phyloP scores from a whole-genome alignment of 225 moss, liverwort and hornwort genomes.

The Climacium dendroides region DNA sequence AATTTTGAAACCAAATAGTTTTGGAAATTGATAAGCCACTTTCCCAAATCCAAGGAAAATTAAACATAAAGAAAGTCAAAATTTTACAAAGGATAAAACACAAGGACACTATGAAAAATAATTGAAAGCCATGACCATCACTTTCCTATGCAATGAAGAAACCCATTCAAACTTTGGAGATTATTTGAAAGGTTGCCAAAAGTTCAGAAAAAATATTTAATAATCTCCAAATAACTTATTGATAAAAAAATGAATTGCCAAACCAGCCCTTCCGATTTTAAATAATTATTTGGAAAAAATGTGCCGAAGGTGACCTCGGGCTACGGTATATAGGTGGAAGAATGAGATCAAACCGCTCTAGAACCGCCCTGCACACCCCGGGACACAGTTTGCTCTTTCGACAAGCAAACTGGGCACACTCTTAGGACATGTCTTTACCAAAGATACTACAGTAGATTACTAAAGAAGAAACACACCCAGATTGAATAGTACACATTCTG shows the following conservation, averaged over 20 bases:
- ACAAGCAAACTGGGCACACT: neutral
- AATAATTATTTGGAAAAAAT: neutral
- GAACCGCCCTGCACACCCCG: neutral
- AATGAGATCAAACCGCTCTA: neutral
- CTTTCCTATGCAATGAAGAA: neutral
- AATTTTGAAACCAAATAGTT: too few relatives aligned
- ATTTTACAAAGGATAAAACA: too few relatives aligned
- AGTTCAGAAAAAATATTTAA: neutral
- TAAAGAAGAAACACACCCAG: neutral
- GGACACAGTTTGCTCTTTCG: neutral
- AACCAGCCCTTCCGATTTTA: neutral
- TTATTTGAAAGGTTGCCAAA: neutral
- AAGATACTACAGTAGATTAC: neutral
- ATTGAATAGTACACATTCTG: neutral
- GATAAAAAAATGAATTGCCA: neutral
- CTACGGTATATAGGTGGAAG: neutral
- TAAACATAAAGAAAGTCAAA: too few relatives aligned
- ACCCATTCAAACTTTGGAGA: neutral
- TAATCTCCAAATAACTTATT: neutral
- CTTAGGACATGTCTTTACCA: neutral
- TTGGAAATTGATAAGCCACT: too few relatives aligned
- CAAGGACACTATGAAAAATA: neutral
- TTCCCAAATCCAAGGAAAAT: too few relatives aligned
- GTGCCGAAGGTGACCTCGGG: neutral
- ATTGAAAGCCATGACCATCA: neutral